phyloP scores from a whole-genome alignment of 345 rosid genomes.

The Eucalyptus viminalis region DNA sequence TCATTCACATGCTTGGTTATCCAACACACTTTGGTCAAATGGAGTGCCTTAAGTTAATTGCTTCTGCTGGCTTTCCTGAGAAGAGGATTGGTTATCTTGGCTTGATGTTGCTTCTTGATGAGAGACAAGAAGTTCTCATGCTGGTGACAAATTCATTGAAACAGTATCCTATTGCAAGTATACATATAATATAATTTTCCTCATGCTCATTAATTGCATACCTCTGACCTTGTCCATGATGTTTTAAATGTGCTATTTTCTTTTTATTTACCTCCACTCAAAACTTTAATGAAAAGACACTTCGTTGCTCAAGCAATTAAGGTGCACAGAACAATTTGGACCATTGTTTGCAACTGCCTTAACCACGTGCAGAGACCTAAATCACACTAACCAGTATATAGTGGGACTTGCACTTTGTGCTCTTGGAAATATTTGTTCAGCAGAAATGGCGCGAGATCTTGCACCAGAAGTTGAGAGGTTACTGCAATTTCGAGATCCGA shows the following conservation, averaged over 20 bases:
- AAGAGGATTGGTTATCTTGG: constrained; percentile 99
- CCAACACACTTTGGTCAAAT: constrained; percentile 99
- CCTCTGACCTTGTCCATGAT: neutral
- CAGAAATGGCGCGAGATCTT: constrained; percentile 99
- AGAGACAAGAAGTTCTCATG: constrained; percentile 99
- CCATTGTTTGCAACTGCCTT: constrained; percentile 31
- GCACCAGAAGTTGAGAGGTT: constrained; percentile 98
- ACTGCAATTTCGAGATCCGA: constrained; percentile 97
- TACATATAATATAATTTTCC: neutral
- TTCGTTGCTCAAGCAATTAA: neutral
- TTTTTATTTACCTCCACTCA: neutral
- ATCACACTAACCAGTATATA: constrained; percentile 90
- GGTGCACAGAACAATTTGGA: neutral
- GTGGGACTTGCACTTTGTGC: constrained; percentile 99
- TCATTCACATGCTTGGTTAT: constrained; percentile 99
- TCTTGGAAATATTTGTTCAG: constrained; percentile 95
- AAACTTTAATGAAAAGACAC: neutral
- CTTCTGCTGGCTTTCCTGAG: constrained; percentile 96
- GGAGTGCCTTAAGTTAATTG: constrained; percentile 97
- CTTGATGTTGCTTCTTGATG: constrained; percentile 97
- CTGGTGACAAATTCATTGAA: constrained; percentile 96
- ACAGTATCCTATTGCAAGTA: constrained; percentile 67
- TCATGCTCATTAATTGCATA: neutral
- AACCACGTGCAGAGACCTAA: constrained; percentile 78
- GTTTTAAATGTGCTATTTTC: neutral